A percentile compares a stretch with the other conserved stretches of the same genome.
phyloP scores from a whole-genome alignment of 2,329 filamentous ascomycete genomes.

The Arthroderma sp. region DNA sequence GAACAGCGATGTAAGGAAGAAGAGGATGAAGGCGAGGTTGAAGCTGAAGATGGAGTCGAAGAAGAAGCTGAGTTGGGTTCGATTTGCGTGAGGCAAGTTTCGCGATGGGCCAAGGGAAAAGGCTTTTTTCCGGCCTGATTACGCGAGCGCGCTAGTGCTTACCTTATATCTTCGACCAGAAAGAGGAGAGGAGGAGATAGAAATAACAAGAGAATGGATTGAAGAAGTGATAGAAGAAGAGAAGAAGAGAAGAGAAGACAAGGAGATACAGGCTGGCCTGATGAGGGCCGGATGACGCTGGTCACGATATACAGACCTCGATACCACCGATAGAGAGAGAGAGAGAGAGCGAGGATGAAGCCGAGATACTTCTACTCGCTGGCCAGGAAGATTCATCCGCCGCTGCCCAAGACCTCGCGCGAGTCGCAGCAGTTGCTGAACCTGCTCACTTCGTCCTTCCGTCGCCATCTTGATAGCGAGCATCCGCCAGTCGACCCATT shows the following conservation, averaged over 20 bases:
- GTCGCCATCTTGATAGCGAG: conserved; percentile 48
- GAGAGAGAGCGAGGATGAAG: neutral
- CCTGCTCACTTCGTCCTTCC: conserved; percentile 51
- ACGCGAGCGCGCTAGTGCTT: neutral
- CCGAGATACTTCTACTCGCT: conserved; percentile 36
- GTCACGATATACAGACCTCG: neutral
- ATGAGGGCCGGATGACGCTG: neutral
- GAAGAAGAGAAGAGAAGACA: neutral
- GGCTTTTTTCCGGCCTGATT: neutral
- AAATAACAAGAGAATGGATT: neutral
- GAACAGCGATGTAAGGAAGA: conserved; percentile 19
- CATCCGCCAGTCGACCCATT: conserved; percentile 33
- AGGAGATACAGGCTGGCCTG: neutral
- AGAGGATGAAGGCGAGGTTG: conserved; percentile 15
- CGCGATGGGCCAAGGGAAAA: conserved; percentile 10
- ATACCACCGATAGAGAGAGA: neutral
- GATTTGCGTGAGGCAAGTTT: conserved; percentile 13
- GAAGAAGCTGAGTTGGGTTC: conserved; percentile 8
- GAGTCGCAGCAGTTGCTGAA: conserved; percentile 50
- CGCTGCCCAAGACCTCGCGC: conserved; percentile 41
- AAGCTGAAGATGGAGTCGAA: conserved; percentile 12
- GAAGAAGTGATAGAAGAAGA: neutral
- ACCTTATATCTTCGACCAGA: neutral
- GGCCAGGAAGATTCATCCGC: conserved; percentile 42
- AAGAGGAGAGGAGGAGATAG: no score